Evolutionary conservation across 2,329 filamentous ascomycete species (phyloP), one percentile per base, ranked within the genome.

Genomic region (Reticulascus tulasneorum): DNA sequence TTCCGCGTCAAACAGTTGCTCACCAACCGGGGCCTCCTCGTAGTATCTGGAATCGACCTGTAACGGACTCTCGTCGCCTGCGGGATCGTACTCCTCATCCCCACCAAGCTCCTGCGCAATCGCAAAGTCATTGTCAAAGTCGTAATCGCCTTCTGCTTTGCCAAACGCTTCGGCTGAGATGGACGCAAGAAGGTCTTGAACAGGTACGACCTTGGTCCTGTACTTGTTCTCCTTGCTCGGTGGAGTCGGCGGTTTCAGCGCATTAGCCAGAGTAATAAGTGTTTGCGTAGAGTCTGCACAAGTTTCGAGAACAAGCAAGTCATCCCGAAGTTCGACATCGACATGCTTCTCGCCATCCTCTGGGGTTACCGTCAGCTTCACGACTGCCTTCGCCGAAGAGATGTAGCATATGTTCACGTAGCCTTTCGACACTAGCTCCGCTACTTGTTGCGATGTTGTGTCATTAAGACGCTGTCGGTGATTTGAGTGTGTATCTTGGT

Each of bases 251-350:
- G 91, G 93, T 23, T 82, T 80, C 5, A 98, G 70, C 1, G 84
- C 89, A 51, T 85, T 87, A 12, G 90, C 64, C 26, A 94, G 74
- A 3, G 77, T 73, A 34, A 95, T 83, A 11, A 98, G 71, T 0
- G 93, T 98, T 57, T 96, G 89, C 0, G 89, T 97, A 2, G 93
- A 98, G 60, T 98, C 93, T 20, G 93, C 93, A 52, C 94, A 98
- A 1, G 90, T 94, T 60, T 98, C 93, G 7, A 98, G 66, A 22
- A 98, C 82, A 35, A 98, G 71, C 2, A 98, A 71, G 46, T 94
- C 84, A 52, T 95, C 90, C 42, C 79, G 79, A 29, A 97, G 66
- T 45, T 94, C 86, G 2, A 96, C 72, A 47, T 93, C 83, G 11
- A 96, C 61, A 25, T 79, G 75, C 45, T 82, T 84, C 20, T 79